Conservation (phyloP, 257 asterid species). For the Plantago ovata region DNA sequence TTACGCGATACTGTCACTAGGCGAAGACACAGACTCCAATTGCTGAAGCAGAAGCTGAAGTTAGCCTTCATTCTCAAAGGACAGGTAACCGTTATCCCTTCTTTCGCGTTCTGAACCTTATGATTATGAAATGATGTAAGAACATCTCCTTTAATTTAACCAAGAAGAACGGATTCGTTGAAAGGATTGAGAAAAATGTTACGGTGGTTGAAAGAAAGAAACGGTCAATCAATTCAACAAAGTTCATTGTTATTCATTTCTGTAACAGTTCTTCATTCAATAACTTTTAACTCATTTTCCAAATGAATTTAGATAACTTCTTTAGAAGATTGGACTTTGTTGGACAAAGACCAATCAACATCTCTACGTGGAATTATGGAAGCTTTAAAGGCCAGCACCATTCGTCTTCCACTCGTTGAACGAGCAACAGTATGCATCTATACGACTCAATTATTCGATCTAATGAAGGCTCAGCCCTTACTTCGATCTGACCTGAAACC, state of each 20-base stretch:
- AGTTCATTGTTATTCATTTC: no score
- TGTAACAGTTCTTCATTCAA: no score
- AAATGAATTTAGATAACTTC: constrained; percentile 49
- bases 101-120: no score
- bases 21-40: constrained; percentile 61
- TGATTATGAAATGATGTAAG: not conserved
- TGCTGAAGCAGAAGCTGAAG: constrained; percentile 61
- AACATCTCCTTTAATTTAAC: not conserved
- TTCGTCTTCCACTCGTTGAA: constrained; percentile 80
- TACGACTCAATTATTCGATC: not conserved
- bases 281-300: not conserved
- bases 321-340: constrained; percentile 69
- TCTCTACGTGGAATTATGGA: constrained; percentile 80
- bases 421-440: constrained; percentile 65
- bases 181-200: no score
- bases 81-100: constrained; percentile 59
- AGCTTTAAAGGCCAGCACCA: constrained; percentile 89
- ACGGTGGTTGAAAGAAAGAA: no score
- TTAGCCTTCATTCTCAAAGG: constrained; percentile 61
- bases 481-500: not conserved
- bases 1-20: constrained; percentile 62
- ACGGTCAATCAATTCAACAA: no score
- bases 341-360: constrained; percentile 67
- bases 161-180: no score
- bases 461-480: not conserved